Evolutionary conservation across 1,284 basidiomycete species (phyloP).

Genomic region (Papiliotrema fonsecae): DNA sequence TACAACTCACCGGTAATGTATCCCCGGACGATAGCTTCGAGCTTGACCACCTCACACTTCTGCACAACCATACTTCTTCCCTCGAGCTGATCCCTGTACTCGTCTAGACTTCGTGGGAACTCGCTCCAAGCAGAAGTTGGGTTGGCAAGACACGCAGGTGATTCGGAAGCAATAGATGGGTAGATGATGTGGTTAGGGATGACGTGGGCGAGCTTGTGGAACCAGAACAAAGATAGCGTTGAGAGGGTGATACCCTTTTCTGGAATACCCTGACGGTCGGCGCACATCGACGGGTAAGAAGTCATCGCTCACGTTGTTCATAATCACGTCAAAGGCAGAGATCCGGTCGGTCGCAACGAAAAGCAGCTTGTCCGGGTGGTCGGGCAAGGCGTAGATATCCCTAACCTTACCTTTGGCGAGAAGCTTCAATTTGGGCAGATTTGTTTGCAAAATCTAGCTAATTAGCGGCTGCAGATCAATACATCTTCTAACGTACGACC

Average conservation of each 20-base stretch:
- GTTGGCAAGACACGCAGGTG: slow-evolving; percentile 19
- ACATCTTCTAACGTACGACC: not conserved
- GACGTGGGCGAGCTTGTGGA: slow-evolving; percentile 68
- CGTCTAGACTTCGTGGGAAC: slow-evolving; percentile 62
- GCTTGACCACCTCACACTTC: slow-evolving; percentile 81
- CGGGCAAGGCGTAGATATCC: slow-evolving; percentile 73
- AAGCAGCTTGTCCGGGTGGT: slow-evolving; percentile 60
- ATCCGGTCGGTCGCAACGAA: slow-evolving; percentile 96
- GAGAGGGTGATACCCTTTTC: slow-evolving; percentile 90
- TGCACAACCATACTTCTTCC: slow-evolving; percentile 87
- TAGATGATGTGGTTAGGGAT: slow-evolving; percentile 86
- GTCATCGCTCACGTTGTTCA: slow-evolving; percentile 69
- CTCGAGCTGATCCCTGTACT: slow-evolving; percentile 60
- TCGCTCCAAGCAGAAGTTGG: slow-evolving; percentile 61
- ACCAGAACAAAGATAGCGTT: slow-evolving; percentile 91
- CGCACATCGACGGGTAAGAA: no score
- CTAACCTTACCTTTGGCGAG: slow-evolving; percentile 87
- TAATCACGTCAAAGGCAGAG: slow-evolving; percentile 92
- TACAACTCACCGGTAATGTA: slow-evolving; percentile 76
- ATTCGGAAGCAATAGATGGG: slow-evolving; percentile 40
- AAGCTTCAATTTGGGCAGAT: slow-evolving; percentile 55
- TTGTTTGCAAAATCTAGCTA: slow-evolving; percentile 35
- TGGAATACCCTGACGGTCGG: slow-evolving; percentile 71
- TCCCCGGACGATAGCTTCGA: slow-evolving; percentile 96
- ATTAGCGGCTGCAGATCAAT: not conserved